Conservation (phyloP, 768 basidiomycete genomes). For the Amanita brunnescens region DNA sequence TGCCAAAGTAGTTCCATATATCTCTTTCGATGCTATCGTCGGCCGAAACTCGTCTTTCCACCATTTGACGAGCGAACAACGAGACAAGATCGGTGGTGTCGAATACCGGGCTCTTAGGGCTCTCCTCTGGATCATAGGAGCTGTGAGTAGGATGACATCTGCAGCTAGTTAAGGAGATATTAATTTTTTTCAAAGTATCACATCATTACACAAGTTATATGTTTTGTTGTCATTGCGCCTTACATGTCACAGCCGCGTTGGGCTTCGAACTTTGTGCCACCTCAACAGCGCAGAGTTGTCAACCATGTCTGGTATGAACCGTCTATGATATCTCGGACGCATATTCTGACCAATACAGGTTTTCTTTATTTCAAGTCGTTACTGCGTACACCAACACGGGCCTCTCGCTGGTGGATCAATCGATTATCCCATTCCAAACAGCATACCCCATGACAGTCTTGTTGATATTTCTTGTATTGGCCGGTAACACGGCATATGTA, state of each 20-base stretch:
- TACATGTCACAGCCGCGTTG: slow-evolving; percentile 63
- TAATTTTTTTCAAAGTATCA: slow-evolving; percentile 56
- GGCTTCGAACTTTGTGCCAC: slow-evolving; percentile 50
- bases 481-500: slow-evolving; percentile 91
- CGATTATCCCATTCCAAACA: slow-evolving; percentile 85
- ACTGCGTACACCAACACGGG: slow-evolving; percentile 90
- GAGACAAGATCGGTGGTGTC: slow-evolving; percentile 89
- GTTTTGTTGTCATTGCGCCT: slow-evolving; percentile 70
- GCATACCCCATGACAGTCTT: slow-evolving; percentile 77
- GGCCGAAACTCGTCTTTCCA: slow-evolving; percentile 74
- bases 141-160: slow-evolving; percentile 37
- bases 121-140: slow-evolving; percentile 71
- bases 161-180: slow-evolving; percentile 3
- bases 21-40: slow-evolving; percentile 79
- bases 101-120: slow-evolving; percentile 83
- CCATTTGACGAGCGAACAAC: slow-evolving; percentile 64
- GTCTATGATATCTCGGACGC: neutral
- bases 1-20: slow-evolving; percentile 62
- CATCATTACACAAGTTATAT: slow-evolving; percentile 55
- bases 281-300: slow-evolving; percentile 46
- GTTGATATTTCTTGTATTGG: slow-evolving; percentile 69
- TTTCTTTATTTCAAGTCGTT: slow-evolving; percentile 73
- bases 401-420: slow-evolving; percentile 77
- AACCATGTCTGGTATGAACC: slow-evolving; percentile 53
- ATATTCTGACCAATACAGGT: slow-evolving; percentile 38